Conservation (phyloP, 768 basidiomycete species). For the Termitomyces heimii region DNA sequence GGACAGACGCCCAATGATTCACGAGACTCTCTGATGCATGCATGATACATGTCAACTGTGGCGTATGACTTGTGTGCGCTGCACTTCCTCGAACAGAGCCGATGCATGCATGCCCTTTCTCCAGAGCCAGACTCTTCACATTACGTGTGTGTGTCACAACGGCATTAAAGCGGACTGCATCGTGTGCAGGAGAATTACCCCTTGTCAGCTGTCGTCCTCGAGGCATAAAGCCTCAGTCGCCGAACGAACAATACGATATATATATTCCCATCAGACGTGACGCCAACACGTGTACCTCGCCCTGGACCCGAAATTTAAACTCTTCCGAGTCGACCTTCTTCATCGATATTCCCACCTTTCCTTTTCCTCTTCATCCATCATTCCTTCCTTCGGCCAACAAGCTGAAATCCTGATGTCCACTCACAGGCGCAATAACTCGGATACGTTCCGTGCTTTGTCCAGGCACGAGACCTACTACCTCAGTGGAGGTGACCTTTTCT, state of each 20-base stretch:
- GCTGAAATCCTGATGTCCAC: conserved; percentile 15
- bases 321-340: conserved; percentile 17
- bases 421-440: conserved; percentile 10
- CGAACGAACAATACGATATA: conserved; percentile 3
- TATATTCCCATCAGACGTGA: conserved; percentile 16
- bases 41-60: background rate
- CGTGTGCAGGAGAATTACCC: background rate
- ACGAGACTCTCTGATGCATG: background rate
- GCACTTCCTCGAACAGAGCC: background rate
- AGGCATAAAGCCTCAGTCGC: conserved; percentile 5
- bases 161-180: background rate
- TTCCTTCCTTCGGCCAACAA: conserved; percentile 23
- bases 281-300: conserved; percentile 24
- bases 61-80: background rate
- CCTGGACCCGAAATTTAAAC: conserved; percentile 26
- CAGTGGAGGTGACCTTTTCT: conserved; percentile 43
- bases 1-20: background rate
- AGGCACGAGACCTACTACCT: conserved; percentile 39
- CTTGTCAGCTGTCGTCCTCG: conserved; percentile 12
- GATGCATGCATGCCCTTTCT: background rate
- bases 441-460: conserved; percentile 18
- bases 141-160: background rate
- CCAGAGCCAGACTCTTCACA: background rate
- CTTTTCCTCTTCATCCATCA: conserved; percentile 15
- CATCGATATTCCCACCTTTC: conserved; percentile 30